Percentiles rank a stretch among this genome's conserved stretches.
phyloP scores from a whole-genome alignment of 768 basidiomycete genomes.

The Epithele typhae region DNA sequence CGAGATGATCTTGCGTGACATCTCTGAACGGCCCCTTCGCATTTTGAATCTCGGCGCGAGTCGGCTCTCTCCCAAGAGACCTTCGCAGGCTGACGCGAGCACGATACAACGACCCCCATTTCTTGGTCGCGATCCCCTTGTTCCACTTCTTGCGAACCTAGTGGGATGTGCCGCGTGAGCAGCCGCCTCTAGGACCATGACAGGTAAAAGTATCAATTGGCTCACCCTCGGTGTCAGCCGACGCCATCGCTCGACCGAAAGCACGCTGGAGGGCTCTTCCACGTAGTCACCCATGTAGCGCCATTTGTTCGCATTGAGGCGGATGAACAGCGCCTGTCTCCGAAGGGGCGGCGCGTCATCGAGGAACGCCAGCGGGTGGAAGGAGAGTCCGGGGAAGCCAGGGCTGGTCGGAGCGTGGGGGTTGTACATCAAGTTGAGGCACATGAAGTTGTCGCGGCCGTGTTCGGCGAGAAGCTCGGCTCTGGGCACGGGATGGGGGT shows the following conservation, averaged over 20 bases:
- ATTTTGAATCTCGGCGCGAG: conserved; percentile 20
- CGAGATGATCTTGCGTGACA: conserved; percentile 26
- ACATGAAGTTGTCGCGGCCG: conserved; percentile 32
- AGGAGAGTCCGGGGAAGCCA: conserved; percentile 32
- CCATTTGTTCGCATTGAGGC: conserved; percentile 15
- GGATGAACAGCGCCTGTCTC: conserved; percentile 5
- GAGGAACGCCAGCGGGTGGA: conserved; percentile 7
- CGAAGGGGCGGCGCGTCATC: too few relatives aligned
- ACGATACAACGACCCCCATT: conserved; percentile 25
- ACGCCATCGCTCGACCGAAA: conserved; percentile 28
- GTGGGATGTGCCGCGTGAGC: neutral
- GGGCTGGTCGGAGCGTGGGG: conserved; percentile 34
- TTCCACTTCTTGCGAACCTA: conserved; percentile 30
- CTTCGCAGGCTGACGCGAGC: conserved; percentile 28
- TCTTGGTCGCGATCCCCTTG: conserved; percentile 12
- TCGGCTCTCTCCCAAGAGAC: conserved; percentile 22
- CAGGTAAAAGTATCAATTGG: neutral
- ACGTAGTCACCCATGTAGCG: conserved; percentile 31
- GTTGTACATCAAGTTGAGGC: conserved; percentile 27
- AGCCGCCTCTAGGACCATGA: neutral
- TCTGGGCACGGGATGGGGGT: conserved; percentile 24
- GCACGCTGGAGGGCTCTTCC: neutral
- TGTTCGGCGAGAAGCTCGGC: conserved; percentile 20
- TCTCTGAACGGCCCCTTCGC: too few relatives aligned
- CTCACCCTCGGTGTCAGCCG: neutral